Evolutionary conservation across 2,329 filamentous ascomycete species (phyloP).

Genomic region (Aureobasidium sp.): DNA sequence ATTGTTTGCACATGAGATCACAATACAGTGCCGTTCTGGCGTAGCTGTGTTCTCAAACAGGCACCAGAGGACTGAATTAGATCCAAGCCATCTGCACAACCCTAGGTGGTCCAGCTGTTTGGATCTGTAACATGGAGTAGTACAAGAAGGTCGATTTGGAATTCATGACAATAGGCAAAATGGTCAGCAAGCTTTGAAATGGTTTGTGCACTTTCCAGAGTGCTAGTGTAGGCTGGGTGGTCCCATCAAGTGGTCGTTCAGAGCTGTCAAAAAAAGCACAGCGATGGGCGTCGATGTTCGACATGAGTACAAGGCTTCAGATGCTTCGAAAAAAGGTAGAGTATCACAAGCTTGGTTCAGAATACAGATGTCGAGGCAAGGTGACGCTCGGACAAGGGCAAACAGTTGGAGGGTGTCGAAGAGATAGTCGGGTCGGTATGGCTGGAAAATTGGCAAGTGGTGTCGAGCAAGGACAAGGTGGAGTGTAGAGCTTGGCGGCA

Average conservation of each 20-base stretch:
- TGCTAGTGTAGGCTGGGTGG: neutral
- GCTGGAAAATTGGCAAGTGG: neutral
- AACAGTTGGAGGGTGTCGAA: neutral
- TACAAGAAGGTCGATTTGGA: neutral
- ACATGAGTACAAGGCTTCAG: neutral
- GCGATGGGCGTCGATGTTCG: neutral
- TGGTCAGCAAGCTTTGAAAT: neutral
- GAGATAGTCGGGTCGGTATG: neutral
- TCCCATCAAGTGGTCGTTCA: neutral
- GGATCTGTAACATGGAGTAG: neutral
- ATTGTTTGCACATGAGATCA: neutral
- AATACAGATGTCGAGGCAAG: neutral
- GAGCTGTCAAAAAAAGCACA: constrained; percentile 3
- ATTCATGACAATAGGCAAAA: neutral
- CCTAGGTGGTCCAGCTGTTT: neutral
- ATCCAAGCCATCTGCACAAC: neutral
- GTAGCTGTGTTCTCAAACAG: neutral
- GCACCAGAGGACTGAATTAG: neutral
- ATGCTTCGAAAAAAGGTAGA: neutral
- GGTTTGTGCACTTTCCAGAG: neutral
- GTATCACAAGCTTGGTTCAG: neutral
- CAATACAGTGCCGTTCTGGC: neutral
- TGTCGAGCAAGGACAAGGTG: neutral
- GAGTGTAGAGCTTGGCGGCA: neutral
- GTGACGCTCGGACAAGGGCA: neutral